Percentiles rank a stretch among this genome's conserved stretches.
Conservation (phyloP, 2,329 filamentous ascomycete species). For the Nigrospora sphaerica region DNA sequence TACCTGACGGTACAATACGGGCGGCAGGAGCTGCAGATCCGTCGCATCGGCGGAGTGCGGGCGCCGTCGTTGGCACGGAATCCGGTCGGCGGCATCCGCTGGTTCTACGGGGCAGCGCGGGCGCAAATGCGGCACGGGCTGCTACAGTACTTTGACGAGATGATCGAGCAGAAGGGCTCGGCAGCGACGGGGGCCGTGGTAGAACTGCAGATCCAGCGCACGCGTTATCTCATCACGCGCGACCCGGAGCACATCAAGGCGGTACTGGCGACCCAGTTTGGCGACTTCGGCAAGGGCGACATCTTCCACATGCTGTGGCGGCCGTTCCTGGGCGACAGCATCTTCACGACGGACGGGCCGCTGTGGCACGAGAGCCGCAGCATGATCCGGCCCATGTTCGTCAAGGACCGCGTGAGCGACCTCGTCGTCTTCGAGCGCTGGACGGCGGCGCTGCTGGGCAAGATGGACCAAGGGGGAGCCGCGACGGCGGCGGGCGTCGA, state of each 20-base stretch:
- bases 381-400: constrained; percentile 48
- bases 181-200: constrained; percentile 23
- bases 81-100: constrained; percentile 15
- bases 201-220: constrained; percentile 25
- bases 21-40: constrained; percentile 18
- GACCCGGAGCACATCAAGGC: constrained; percentile 53
- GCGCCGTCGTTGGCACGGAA: constrained; percentile 25
- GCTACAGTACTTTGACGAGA: constrained; percentile 5
- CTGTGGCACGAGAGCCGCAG: constrained; percentile 46
- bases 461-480: constrained; percentile 55
- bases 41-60: constrained; percentile 22
- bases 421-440: constrained; percentile 54
- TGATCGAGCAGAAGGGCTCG: background rate
- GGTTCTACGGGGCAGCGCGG: constrained; percentile 18
- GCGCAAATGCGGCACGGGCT: constrained; percentile 23
- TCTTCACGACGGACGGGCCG: constrained; percentile 45
- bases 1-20: constrained; percentile 7
- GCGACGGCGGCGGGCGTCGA: constrained; percentile 61
- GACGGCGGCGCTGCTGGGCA: constrained; percentile 48
- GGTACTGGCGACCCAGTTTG: constrained; percentile 47
- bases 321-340: constrained; percentile 46
- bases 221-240: constrained; percentile 36
- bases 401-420: constrained; percentile 37
- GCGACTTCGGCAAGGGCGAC: constrained; percentile 42
- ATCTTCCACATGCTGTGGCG: constrained; percentile 33